Evolutionary conservation across 2,329 filamentous ascomycete genomes (phyloP).

Genomic region (Hymenoscyphus fructigenus): DNA sequence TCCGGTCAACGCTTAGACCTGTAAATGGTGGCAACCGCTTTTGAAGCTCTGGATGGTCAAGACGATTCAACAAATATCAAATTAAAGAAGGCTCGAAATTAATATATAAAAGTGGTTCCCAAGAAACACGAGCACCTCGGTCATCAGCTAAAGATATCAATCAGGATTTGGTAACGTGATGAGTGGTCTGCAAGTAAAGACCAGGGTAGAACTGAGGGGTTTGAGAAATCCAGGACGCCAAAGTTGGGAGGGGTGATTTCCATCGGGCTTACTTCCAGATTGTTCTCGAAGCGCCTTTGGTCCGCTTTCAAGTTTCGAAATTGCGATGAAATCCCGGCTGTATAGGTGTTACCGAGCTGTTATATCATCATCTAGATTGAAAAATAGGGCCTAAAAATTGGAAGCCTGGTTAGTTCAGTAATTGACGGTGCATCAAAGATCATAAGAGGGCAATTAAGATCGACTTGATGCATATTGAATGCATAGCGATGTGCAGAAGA

Average conservation of each 20-base stretch:
- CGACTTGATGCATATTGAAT: neutral
- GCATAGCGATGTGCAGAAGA: neutral
- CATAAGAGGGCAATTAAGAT: neutral
- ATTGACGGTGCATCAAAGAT: no score
- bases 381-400: neutral
- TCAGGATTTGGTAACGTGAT: neutral
- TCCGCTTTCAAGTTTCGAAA: neutral
- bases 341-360: neutral
- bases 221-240: neutral
- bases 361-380: neutral
- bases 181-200: neutral
- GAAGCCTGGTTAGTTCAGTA: neutral
- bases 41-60: neutral
- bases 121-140: neutral
- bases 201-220: neutral
- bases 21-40: no score
- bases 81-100: neutral
- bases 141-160: neutral
- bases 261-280: slow-evolving; percentile 1
- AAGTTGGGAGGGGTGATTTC: neutral
- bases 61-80: neutral
- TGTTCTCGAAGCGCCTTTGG: neutral
- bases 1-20: slow-evolving; percentile 5
- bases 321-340: neutral
- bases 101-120: slow-evolving; percentile 2